These are phyloP conservation scores for Neltuma alba DNA, from an alignment of 306 rosid species.

Conservation along the genomic window DNA sequence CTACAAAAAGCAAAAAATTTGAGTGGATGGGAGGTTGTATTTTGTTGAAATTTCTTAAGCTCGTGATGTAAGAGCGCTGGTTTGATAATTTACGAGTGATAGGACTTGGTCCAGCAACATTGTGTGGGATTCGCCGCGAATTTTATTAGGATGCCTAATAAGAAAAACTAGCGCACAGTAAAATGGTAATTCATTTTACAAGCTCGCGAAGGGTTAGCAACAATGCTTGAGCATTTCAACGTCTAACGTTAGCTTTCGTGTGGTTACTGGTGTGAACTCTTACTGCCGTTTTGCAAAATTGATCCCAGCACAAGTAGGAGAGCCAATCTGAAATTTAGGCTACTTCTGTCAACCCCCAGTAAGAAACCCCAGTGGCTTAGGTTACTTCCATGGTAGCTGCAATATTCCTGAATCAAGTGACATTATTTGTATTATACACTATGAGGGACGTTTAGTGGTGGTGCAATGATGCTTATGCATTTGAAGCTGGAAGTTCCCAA, in stretches of 20 bases:
- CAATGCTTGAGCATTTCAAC: background rate
- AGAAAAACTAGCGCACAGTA: background rate
- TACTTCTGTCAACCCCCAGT: background rate
- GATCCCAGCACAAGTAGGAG: background rate
- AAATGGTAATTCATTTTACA: background rate
- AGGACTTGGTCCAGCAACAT: background rate
- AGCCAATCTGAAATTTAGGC: slow-evolving; percentile 1
- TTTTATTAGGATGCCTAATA: background rate
- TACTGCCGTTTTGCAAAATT: background rate
- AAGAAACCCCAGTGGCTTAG: background rate
- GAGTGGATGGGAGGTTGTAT: background rate
- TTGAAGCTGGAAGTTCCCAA: background rate
- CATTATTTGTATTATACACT: background rate
- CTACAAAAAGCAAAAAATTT: background rate
- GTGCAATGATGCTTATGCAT: background rate
- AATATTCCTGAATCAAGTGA: slow-evolving; percentile 12
- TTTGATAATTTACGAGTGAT: background rate
- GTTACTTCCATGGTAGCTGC: background rate
- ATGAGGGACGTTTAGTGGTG: background rate
- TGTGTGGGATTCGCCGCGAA: background rate
- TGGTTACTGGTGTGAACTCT: slow-evolving; percentile 3
- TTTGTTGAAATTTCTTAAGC: background rate
- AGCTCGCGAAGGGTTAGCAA: background rate
- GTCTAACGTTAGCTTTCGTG: background rate
- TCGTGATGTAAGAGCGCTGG: background rate